These are phyloP conservation scores for Fusarium duplospermum DNA, from an alignment of 2,329 filamentous ascomycete genomes.

Conservation along the genomic window DNA sequence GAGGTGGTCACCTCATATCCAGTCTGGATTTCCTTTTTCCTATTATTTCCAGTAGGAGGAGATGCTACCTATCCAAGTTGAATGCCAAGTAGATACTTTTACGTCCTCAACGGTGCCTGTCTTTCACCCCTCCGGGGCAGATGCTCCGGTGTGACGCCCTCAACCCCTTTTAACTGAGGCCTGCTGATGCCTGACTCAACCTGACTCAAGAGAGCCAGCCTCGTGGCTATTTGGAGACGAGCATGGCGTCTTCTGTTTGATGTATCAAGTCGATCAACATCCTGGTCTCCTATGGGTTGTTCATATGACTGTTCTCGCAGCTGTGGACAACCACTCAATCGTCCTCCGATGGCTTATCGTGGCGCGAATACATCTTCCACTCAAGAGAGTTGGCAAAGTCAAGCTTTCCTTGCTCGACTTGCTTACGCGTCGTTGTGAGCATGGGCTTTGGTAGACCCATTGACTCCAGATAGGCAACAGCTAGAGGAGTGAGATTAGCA, in stretches of 20 bases:
- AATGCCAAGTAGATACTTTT: not conserved
- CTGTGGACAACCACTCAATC: not conserved
- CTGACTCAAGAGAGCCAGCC: not conserved
- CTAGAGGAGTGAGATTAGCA: constrained; percentile 48
- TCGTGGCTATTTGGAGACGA: not conserved
- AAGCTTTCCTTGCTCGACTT: constrained; percentile 71
- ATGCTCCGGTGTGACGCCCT: not conserved
- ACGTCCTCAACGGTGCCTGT: not conserved
- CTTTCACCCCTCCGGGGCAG: not conserved
- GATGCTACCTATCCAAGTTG: not conserved
- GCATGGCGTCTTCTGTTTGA: not conserved
- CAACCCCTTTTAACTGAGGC: not conserved
- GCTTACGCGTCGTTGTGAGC: constrained; percentile 66
- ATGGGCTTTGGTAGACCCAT: constrained; percentile 74
- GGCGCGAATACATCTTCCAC: constrained; percentile 72
- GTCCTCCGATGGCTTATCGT: constrained; percentile 62
- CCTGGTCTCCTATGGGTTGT: not conserved
- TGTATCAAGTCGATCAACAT: not conserved
- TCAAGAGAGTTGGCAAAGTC: constrained; percentile 68
- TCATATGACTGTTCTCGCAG: not conserved
- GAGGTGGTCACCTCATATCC: not conserved
- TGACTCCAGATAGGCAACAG: constrained; percentile 69
- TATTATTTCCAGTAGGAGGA: not conserved
- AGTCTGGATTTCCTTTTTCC: not conserved
- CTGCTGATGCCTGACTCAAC: not conserved